phyloP scores from a whole-genome alignment of 805 yeast genomes.

The Tetrapisispora arboricola region DNA sequence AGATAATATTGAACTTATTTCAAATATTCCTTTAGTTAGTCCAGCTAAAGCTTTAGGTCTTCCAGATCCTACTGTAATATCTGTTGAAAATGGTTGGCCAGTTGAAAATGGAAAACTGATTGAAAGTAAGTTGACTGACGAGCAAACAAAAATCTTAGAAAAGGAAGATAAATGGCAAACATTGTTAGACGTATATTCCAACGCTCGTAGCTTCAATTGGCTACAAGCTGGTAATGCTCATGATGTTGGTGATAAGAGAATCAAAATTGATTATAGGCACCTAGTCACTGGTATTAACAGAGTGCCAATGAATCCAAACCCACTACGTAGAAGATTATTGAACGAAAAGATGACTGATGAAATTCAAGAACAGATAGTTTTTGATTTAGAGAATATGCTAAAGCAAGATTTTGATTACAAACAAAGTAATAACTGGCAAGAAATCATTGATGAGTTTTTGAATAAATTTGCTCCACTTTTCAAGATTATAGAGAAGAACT shows the following conservation, averaged over 20 bases:
- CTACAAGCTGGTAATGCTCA: constrained; percentile 36
- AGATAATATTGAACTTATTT: constrained; percentile 37
- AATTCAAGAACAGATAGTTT: constrained; percentile 29
- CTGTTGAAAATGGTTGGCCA: constrained; percentile 25
- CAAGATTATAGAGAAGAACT: constrained; percentile 32
- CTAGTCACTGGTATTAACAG: constrained; percentile 44
- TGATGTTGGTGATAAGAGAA: constrained; percentile 40
- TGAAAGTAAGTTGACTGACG: constrained; percentile 15
- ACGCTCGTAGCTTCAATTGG: constrained; percentile 36
- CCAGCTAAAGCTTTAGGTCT: constrained; percentile 32
- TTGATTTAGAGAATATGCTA: constrained; percentile 27
- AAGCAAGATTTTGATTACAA: constrained; percentile 30
- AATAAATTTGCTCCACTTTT: constrained; percentile 45
- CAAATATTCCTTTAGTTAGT: constrained; percentile 34
- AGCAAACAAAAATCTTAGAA: constrained; percentile 16
- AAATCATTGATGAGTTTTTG: constrained; percentile 38
- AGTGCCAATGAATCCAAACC: constrained; percentile 40
- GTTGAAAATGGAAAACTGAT: constrained; percentile 14
- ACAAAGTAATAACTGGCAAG: constrained; percentile 45
- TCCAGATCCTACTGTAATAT: constrained; percentile 25
- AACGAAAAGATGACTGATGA: constrained; percentile 30
- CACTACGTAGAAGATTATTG: constrained; percentile 33
- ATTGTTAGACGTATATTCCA: constrained; percentile 13
- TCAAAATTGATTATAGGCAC: constrained; percentile 42
- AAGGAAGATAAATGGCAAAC: constrained; percentile 19